Evolutionary conservation across 768 basidiomycete species (phyloP), one percentile per base, ranked within the genome.

Genomic region (Pisolithus albus): DNA sequence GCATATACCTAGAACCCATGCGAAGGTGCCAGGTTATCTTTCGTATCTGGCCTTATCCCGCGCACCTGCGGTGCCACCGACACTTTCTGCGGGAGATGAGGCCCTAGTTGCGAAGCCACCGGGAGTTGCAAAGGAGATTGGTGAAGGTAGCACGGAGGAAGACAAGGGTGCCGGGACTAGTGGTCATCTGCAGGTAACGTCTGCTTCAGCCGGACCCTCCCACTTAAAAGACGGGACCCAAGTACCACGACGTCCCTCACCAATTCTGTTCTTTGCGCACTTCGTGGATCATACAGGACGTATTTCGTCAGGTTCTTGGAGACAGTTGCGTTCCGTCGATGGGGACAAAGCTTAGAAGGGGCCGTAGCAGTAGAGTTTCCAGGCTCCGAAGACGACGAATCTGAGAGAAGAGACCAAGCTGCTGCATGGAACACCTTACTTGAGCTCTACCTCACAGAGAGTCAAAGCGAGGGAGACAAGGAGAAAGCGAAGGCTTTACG

Each of bases 401-500:
- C 67, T 0, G 87, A 88, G 54, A 75, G 72, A 59, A 65, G 67
- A 8, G 90, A 94, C 61, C 91, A 92, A 60, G 75, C 79, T 8
- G 86, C 92, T 0, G 84, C 97, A 3, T 97, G 94, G 94, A 96
- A 95, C 69, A 97, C 94, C 9, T 74, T 98, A 2, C 72, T 98
- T 53, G 95, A 99, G 68, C 78, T 99, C 10, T 97, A 97, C 65
- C 78, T 99, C 42, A 79, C 84, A 7, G 65, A 66, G 16, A 38
- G 32, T 23, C 51, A 54, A 36, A 47, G 53, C 23, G 53, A 55
- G 13, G 56, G 57, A 18, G 61, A 59, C 7, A 52, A 59, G 37
- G 72, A 77, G 37, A 95, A 93, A 63, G 92, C 92, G 37, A 95
- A 93, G 62, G 92, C 92, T 1, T 64, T 92, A 51, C 76, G 76